Evolutionary conservation across 768 basidiomycete genomes (phyloP), one percentile per base, ranked within the genome.

Genomic region (Leccinum broughii): DNA sequence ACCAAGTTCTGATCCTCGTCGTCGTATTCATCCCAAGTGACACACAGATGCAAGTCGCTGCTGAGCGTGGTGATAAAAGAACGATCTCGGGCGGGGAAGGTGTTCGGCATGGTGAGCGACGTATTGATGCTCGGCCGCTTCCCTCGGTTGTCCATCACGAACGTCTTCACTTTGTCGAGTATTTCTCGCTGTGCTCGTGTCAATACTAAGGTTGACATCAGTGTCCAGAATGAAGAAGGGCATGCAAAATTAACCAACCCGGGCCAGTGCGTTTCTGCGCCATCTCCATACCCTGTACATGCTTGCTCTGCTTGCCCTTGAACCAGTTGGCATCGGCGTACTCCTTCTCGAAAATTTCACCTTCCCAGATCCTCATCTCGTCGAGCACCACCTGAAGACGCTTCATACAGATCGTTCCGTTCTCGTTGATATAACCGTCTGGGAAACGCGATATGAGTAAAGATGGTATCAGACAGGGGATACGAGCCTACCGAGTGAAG

Each of bases 351-450:
- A 96, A 99, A 3, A 92, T 81, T 58, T 96, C 95, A 58, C 83
- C 79, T 74, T 99, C 97, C 84, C 93, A 93, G 11, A 83, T 76
- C 3, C 85, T 84, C 83, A 99, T 90, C 77, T 97, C 90, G 71
- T 96, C 84, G 39, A 99, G 78, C 32, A 99, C 83, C 10, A 92
- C 76, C 74, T 97, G 96, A 39, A 99, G 78, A 37, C 96, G 79
- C 67, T 82, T 80, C 60, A 86, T 85, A 64, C 89, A 86, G 70
- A 99, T 94, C 6, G 80, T 80, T 17, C 97, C 97, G 60, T 80
- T 83, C 72, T 97, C 93, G 65, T 98, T 97, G 54, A 98, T 80
- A 73, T 98, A 98, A 0, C 96, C 97, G 62, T 89, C 95, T 94
- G 55, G 9, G 20, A 51, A 53, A 44, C 8, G 50, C 13, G 15